Conservation (phyloP, 2,329 filamentous ascomycete genomes). For the Alternaria sp. region DNA sequence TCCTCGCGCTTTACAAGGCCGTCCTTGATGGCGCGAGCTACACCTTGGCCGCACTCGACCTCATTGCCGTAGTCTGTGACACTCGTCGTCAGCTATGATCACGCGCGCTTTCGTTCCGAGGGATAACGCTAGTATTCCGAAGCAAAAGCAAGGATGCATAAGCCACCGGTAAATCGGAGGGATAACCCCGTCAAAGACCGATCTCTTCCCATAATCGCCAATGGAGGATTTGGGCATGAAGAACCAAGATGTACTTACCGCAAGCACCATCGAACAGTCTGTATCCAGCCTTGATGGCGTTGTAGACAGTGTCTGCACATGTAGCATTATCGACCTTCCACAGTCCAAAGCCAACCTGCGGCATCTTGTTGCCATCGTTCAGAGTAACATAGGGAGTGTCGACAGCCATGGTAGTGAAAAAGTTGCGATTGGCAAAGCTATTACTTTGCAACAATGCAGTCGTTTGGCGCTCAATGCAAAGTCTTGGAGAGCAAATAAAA, state of each 20-base stretch:
- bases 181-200: conserved; percentile 2
- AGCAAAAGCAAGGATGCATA: conserved; percentile 22
- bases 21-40: conserved; percentile 51
- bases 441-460: conserved; percentile 10
- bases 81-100: conserved; percentile 11
- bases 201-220: background rate
- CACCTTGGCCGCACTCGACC: conserved; percentile 48
- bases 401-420: conserved; percentile 39
- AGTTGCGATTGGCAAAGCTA: conserved; percentile 22
- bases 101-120: conserved; percentile 17
- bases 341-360: conserved; percentile 48
- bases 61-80: conserved; percentile 51
- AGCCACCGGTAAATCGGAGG: conserved; percentile 37
- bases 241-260: conserved; percentile 35
- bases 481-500: conserved; percentile 15
- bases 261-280: conserved; percentile 51
- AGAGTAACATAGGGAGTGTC: conserved; percentile 43
- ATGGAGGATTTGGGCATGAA: background rate
- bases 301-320: conserved; percentile 47
- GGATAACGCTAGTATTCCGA: conserved; percentile 25
- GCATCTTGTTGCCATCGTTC: conserved; percentile 51
- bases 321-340: conserved; percentile 48
- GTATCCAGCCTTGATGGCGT: conserved; percentile 52
- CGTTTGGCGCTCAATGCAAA: conserved; percentile 16
- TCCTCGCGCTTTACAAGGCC: conserved; percentile 65